These are phyloP conservation scores for Starmerella powellii DNA, from an alignment of 805 yeast species.

Conservation along the genomic window DNA sequence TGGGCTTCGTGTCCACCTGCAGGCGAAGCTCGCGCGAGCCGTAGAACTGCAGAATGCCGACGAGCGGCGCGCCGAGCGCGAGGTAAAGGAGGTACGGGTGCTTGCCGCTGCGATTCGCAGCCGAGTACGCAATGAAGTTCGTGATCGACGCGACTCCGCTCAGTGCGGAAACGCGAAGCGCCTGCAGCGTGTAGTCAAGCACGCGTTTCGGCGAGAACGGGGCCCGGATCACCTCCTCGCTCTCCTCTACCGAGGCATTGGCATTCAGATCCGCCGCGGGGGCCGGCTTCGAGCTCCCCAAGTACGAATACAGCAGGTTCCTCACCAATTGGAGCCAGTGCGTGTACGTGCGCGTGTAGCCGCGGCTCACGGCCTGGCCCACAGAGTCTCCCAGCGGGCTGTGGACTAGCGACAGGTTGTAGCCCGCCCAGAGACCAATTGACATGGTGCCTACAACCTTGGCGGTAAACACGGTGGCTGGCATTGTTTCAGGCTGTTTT, in stretches of 20 bases:
- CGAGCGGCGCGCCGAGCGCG: slow-evolving; percentile 27
- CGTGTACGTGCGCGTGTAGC: no score
- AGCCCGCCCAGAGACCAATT: slow-evolving; percentile 30
- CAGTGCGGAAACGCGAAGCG: slow-evolving; percentile 14
- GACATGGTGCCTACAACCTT: slow-evolving; percentile 30
- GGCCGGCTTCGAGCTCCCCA: no score
- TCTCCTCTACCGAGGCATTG: no score
- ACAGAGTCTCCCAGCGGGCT: slow-evolving; percentile 3
- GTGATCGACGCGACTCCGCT: slow-evolving; percentile 22
- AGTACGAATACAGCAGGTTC: no score
- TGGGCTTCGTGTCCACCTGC: slow-evolving; percentile 8
- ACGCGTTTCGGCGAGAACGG: background rate
- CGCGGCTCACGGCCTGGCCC: background rate
- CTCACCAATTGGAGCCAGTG: no score
- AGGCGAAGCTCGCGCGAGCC: slow-evolving; percentile 21
- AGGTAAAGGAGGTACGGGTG: slow-evolving; percentile 31
- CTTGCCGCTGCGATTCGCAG: slow-evolving; percentile 23
- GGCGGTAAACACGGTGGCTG: slow-evolving; percentile 24
- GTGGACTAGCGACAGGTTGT: slow-evolving; percentile 22
- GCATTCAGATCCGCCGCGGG: no score
- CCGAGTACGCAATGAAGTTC: slow-evolving; percentile 23
- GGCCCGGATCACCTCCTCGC: no score
- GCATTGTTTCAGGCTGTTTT: slow-evolving; percentile 6
- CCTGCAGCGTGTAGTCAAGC: slow-evolving; percentile 1
- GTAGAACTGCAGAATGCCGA: slow-evolving; percentile 22